Percentiles rank a stretch among this genome's conserved stretches.
Conservation (phyloP, 2,329 filamentous ascomycete genomes). For the Fusarium duplospermum region DNA sequence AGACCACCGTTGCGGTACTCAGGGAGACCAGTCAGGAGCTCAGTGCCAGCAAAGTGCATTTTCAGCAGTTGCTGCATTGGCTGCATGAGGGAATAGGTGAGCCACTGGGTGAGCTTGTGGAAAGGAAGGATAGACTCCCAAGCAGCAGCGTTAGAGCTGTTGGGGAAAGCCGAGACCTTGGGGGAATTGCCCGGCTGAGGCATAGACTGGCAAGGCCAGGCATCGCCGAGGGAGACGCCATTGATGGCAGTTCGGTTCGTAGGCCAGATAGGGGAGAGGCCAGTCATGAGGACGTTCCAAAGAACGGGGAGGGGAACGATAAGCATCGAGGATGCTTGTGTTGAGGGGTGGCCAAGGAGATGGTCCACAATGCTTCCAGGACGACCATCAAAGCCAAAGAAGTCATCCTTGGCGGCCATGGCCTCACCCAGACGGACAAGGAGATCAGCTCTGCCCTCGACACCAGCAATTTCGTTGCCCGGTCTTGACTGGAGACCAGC, state of each 20-base stretch:
- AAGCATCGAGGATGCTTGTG: slow-evolving; percentile 87
- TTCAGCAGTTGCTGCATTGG: slow-evolving; percentile 86
- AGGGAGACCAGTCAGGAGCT: slow-evolving; percentile 86
- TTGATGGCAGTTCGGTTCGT: slow-evolving; percentile 86
- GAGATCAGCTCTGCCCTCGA: slow-evolving; percentile 86
- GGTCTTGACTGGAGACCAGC: slow-evolving; percentile 87
- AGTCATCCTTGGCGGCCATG: slow-evolving; percentile 78
- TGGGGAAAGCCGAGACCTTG: slow-evolving; percentile 43
- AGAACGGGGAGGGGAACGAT: slow-evolving; percentile 88
- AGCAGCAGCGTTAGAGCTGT: slow-evolving; percentile 42
- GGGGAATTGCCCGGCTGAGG: slow-evolving; percentile 66
- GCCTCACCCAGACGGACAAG: slow-evolving; percentile 81
- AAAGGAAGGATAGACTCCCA: slow-evolving; percentile 90
- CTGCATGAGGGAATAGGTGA: slow-evolving; percentile 92
- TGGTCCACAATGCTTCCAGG: slow-evolving; percentile 98
- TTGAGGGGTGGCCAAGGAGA: slow-evolving; percentile 90
- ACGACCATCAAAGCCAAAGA: slow-evolving; percentile 85
- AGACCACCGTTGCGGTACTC: slow-evolving; percentile 94
- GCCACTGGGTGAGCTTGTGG: slow-evolving; percentile 95
- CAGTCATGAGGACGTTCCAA: slow-evolving; percentile 91
- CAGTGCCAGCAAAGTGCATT: slow-evolving; percentile 82
- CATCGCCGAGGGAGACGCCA: slow-evolving; percentile 88
- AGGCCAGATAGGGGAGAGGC: slow-evolving; percentile 90
- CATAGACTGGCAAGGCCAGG: slow-evolving; percentile 91
- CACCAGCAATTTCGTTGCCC: slow-evolving; percentile 82